Base-by-base conservation (phyloP, 2,329 filamentous ascomycete genomes). In the Cercospora nicotianae region DNA sequence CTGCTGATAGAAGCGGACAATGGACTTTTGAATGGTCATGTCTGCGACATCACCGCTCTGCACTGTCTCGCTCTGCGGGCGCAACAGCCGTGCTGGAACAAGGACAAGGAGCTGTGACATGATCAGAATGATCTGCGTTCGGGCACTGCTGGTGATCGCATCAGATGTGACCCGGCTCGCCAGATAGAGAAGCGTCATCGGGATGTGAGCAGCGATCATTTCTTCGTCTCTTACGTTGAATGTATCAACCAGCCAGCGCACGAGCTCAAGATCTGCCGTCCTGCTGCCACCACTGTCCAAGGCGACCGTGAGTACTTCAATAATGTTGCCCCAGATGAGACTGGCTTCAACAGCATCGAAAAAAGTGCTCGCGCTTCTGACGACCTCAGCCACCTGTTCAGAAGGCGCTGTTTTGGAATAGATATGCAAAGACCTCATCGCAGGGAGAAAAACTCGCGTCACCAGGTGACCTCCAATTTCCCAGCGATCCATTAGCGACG, bases 401-500 rank as follows among this genome's bases (percentile, higher is more conserved):
- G 90, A 90, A n/a, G 85, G 80, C 10, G 90, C 87, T 62, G 83
- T 83, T 28, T 83, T 81, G 78, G 93, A 90, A 80, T 93, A 98
- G 57, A 84, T 82, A 72, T 90, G 89, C 42, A 96, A 90, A 73
- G 90, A 96, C 76, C 90, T 86, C 73, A 99, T 87, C 28, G 94
- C 89, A 3, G 94, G 91, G 13, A 97, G 83, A 76, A 99, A 98
- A 13, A 98, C 87, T 69, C 93, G 90, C 0, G 94, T 92, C 1
- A 98, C 90, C 58, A 99, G 89, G 18, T 94, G 84, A 1, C 93
- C 93, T 31, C 95, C 95, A 72, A 99, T 94, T 78, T 99, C 95
- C 94, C 93, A 98, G 67, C 94, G 89, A 80, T 99, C 95, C 95
- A 99, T 98, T 63, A 99, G 83, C 16, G 96, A 97, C 2, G 98